Evolutionary conservation across 495 filamentous ascomycete species (phyloP).

Genomic region (Coniosporium apollinis): DNA sequence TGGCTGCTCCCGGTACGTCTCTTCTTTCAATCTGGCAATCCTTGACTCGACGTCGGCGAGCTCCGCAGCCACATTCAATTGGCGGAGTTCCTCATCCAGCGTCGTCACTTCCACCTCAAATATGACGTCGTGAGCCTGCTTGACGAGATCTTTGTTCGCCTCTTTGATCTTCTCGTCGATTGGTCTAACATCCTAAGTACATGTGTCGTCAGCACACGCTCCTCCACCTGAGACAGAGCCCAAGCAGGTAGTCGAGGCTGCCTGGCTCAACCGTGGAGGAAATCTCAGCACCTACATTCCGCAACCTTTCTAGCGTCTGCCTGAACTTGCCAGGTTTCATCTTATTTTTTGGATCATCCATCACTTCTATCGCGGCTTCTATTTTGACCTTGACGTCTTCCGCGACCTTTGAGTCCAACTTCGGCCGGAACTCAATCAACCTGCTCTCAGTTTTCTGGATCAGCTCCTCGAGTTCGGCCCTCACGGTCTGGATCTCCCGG

Average conservation of each 20-base stretch:
- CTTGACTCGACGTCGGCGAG: too few relatives aligned
- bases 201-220: too few relatives aligned
- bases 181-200: slow-evolving; percentile 2
- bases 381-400: slow-evolving; percentile 1
- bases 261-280: not conserved
- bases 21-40: too few relatives aligned
- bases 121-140: slow-evolving; percentile 2
- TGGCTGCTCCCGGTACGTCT: too few relatives aligned
- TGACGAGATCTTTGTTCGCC: slow-evolving; percentile 1
- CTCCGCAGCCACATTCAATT: too few relatives aligned
- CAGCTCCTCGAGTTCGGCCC: slow-evolving; percentile 7
- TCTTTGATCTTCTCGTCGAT: slow-evolving; percentile 1
- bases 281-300: not conserved
- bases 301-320: slow-evolving; percentile 1
- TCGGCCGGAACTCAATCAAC: slow-evolving; percentile 8
- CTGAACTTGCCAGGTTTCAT: slow-evolving; percentile 5
- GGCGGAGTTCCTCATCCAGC: slow-evolving; percentile 1
- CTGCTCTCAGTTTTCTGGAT: slow-evolving; percentile 9
- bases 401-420: slow-evolving; percentile 7
- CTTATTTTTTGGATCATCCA: slow-evolving; percentile 5
- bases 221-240: not conserved
- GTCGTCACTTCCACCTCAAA: slow-evolving; percentile 1
- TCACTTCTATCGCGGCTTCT: slow-evolving; percentile 2
- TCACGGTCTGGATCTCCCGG: slow-evolving; percentile 4
- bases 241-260: not conserved